Conservation (phyloP, 208 protist species). For the Acanthamoeba lenticulata region DNA sequence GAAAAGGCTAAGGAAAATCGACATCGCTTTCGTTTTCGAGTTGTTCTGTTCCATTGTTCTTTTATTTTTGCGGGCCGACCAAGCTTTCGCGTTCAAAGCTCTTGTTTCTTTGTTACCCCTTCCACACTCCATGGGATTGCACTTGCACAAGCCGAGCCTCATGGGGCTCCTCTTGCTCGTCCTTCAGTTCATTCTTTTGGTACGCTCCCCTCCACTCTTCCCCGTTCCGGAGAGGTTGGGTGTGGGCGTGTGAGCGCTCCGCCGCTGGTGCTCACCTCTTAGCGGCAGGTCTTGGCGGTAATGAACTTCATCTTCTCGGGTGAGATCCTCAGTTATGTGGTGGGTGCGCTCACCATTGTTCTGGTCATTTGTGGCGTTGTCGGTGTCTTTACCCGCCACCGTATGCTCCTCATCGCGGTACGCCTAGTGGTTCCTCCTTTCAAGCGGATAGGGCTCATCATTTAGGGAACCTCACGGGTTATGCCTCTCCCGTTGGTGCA, state of each 20-base stretch:
- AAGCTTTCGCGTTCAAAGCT: too few relatives aligned
- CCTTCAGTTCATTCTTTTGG: background rate
- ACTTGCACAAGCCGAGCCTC: background rate
- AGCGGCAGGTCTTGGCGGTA: background rate
- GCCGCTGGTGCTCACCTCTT: background rate
- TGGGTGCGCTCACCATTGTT: background rate
- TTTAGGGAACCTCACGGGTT: too few relatives aligned
- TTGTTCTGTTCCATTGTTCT: too few relatives aligned
- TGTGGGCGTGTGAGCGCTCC: too few relatives aligned
- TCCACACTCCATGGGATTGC: background rate
- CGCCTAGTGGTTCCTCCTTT: background rate
- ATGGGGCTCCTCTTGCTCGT: background rate
- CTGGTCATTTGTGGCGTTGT: background rate
- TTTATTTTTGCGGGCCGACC: too few relatives aligned
- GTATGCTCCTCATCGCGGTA: background rate
- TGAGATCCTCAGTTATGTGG: background rate
- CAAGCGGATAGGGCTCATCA: too few relatives aligned
- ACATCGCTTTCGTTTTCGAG: too few relatives aligned
- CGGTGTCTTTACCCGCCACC: background rate
- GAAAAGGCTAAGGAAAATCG: too few relatives aligned
- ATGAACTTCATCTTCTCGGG: conserved; percentile 26
- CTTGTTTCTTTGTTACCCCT: too few relatives aligned
- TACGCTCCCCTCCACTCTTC: background rate
- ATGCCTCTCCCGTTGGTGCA: background rate
- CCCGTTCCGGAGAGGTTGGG: too few relatives aligned